Conservation (phyloP, 306 rosid genomes). For the Citrullus colocynthis region DNA sequence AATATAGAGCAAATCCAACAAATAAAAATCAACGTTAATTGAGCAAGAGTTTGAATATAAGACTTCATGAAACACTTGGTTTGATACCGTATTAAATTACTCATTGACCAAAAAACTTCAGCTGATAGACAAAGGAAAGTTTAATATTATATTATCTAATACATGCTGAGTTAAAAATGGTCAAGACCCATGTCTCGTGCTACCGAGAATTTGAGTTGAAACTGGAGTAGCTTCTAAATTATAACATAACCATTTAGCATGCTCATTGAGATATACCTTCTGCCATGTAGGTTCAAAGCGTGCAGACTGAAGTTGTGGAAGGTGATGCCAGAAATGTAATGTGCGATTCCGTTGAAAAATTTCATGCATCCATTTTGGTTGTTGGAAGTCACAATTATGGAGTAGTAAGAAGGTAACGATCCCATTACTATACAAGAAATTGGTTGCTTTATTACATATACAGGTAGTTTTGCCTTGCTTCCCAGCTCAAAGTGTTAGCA, state of each 20-base stretch:
- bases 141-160: too few relatives aligned
- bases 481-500: background rate
- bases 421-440: background rate
- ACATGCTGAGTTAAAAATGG: too few relatives aligned
- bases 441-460: background rate
- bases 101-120: too few relatives aligned
- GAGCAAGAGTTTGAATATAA: too few relatives aligned
- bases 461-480: background rate
- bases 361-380: conserved; percentile 19
- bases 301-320: conserved; percentile 15
- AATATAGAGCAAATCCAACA: too few relatives aligned
- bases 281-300: conserved; percentile 15
- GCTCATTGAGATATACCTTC: background rate
- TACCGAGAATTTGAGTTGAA: background rate
- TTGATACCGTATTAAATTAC: too few relatives aligned
- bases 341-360: conserved; percentile 18
- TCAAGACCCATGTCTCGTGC: too few relatives aligned
- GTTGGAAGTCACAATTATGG: conserved; percentile 33
- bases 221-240: background rate
- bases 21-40: too few relatives aligned
- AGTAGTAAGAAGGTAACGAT: conserved; percentile 16
- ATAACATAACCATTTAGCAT: background rate
- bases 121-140: too few relatives aligned
- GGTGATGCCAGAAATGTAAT: conserved; percentile 26
- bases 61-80: too few relatives aligned